A percentile compares a stretch with the other conserved stretches of the same genome.
Evolutionary conservation across 495 filamentous ascomycete genomes (phyloP).

Genomic region (Neurospora tetraspora): DNA sequence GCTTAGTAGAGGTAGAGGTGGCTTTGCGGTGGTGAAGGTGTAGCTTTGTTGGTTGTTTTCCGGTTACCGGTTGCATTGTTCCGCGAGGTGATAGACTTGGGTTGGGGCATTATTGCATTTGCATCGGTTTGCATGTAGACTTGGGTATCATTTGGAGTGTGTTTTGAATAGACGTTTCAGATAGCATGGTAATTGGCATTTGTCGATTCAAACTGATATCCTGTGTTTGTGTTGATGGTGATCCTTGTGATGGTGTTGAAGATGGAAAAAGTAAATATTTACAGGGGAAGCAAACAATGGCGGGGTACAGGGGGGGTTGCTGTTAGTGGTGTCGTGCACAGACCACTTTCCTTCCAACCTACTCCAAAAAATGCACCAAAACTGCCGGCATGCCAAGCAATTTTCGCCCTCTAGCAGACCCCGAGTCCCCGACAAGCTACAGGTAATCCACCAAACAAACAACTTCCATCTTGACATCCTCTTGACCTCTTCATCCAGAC

Average conservation of each 20-base stretch:
- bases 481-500: background rate
- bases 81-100: background rate
- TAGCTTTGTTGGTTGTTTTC: background rate
- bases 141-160: background rate
- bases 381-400: no score
- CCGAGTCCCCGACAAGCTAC: no score
- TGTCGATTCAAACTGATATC: background rate
- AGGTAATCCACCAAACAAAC: background rate
- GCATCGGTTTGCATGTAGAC: background rate
- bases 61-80: background rate
- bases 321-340: no score
- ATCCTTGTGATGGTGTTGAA: background rate
- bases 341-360: no score
- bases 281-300: background rate
- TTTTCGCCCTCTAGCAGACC: no score
- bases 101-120: background rate
- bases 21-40: background rate
- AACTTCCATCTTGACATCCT: background rate
- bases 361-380: no score
- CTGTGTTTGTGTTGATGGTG: background rate
- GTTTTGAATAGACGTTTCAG: background rate
- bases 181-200: background rate
- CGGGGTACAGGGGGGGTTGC: background rate
- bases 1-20: background rate
- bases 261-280: background rate